Evolutionary conservation across 169 alveolate genomes (phyloP), one percentile per base, ranked within the genome.

Genomic region (Plasmodium ovale): DNA sequence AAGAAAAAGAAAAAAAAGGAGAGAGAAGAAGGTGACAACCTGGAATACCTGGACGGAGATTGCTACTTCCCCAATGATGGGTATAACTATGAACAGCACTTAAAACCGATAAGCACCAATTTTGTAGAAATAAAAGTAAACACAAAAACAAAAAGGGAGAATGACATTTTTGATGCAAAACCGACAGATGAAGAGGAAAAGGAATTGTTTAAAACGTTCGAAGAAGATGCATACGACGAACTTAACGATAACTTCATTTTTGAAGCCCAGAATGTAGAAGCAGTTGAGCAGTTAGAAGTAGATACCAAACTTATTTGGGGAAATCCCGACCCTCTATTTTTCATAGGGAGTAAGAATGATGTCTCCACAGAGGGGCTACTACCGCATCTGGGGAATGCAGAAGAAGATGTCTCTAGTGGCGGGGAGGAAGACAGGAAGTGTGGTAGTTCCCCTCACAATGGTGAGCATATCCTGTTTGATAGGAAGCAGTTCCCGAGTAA

Each of bases 41-140:
- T 85, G 64, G 39, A 85, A 6, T 85, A 91, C 44, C 89, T 93
- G 35, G 96, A 93, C 35, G 96, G 94, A 25, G 96, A 93, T 59
- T 94, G 96, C 53, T 94, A 94, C 74, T 94, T 94, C 74, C 96
- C 96, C 37, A 79, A 89, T 82, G 96, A 94, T 64, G 96, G 95
- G 3, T 94, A 94, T 77, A 94, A 94, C 58, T 94, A 94, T 71
- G 92, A 90, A 69, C 95, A 94, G 42, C 96, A 94, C 73, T 71
- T 94, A 68, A 93, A 92, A 44, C 87, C 93, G 3, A 89, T 92
- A 53, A 94, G 89, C 42, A 87, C 87, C 27, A 84, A 94, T 74
- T 94, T 94, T 72, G 89, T 92, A 33, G 94, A 92, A 49, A 70
- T 87, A 29, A 74, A 77, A 33, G 89, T 92, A 33, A 93, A 92